Base-by-base conservation (phyloP, 768 basidiomycete species). In the Tricholoma furcatifolium region DNA sequence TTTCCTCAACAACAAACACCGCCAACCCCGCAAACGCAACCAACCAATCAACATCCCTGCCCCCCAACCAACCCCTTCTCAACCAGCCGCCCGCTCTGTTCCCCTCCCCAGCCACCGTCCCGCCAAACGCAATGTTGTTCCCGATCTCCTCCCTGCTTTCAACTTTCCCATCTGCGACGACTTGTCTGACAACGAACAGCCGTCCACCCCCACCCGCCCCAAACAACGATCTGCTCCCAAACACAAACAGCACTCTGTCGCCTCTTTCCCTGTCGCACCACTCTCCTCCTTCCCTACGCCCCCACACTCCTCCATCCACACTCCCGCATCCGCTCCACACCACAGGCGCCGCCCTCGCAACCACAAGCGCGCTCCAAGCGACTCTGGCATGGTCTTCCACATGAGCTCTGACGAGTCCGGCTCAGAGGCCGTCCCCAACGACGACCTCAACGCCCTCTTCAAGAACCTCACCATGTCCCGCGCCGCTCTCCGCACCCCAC, bases 91-190 rank as follows among this genome's bases (percentile, higher is more conserved):
- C 5, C 76, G 75, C 57, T 87, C 84, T 1, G 82, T 77, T 6
- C 85, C 83, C 15, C 63, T 69, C 23, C 67, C 73, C 7, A 74
- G 72, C 39, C 68, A 73, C 47, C 67, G 65, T 38, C 55, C 67
- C 38, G 57, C 56, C 36, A 55, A 56, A 47, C 54, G 51, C 44
- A 42, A 50, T n/a, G 32, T 65, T 9, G 68, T n/a, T 17, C 49
- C 47, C n/a, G 41, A 51, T 35, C 6, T 67, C 43, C 51, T 62
- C 54, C 57, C 57, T 2, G 30, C 57, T 9, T 59, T 59, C 42
- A 72, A 69, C 32, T 88, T 88, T 66, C 88, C 85, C 2, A 69
- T 91, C 41, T 90, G 88, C 59, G 88, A 91, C 57, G 88, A 91
- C 60, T 43, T 62, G 30, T 65, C 66, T 31, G 65, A 68, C 54